phyloP scores from a whole-genome alignment of 2,329 filamentous ascomycete genomes.

The Colletotrichum sp. region DNA sequence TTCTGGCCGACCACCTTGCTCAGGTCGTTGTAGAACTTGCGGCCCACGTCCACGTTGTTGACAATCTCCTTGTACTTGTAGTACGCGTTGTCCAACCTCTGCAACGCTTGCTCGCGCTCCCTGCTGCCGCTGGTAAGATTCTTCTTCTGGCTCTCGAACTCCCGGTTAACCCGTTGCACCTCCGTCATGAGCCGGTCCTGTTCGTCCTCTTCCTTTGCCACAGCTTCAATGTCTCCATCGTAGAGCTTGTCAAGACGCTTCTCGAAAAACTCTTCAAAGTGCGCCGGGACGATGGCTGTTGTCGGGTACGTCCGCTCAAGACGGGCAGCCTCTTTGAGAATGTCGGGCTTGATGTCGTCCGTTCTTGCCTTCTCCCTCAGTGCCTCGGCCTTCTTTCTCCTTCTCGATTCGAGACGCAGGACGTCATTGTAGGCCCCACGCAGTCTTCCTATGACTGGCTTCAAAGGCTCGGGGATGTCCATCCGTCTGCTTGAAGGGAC shows the following conservation, averaged over 20 bases:
- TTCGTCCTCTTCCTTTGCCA: constrained; percentile 75
- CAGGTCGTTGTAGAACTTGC: constrained; percentile 97
- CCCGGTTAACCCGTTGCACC: constrained; percentile 76
- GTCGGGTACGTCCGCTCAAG: constrained; percentile 87
- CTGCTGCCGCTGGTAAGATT: constrained; percentile 66
- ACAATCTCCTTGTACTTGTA: constrained; percentile 97
- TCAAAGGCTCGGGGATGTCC: constrained; percentile 80
- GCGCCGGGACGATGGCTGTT: constrained; percentile 82
- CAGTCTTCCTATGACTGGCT: constrained; percentile 77
- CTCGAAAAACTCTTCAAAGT: constrained; percentile 93
- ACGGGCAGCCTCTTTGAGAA: constrained; percentile 81
- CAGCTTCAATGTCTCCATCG: constrained; percentile 74
- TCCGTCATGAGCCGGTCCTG: constrained; percentile 75
- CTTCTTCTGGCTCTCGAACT: constrained; percentile 76
- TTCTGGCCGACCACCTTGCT: constrained; percentile 80
- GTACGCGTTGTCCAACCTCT: constrained; percentile 89
- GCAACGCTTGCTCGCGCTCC: constrained; percentile 85
- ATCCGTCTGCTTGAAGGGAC: constrained; percentile 85
- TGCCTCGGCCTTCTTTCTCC: constrained; percentile 79
- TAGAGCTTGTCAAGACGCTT: constrained; percentile 77
- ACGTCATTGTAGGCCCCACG: constrained; percentile 86
- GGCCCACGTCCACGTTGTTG: constrained; percentile 85
- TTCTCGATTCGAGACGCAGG: constrained; percentile 78
- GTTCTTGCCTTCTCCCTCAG: constrained; percentile 79
- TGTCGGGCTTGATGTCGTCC: constrained; percentile 88